Base-by-base conservation (phyloP, 305 asterid genomes). In the Petunia hybrid region DNA sequence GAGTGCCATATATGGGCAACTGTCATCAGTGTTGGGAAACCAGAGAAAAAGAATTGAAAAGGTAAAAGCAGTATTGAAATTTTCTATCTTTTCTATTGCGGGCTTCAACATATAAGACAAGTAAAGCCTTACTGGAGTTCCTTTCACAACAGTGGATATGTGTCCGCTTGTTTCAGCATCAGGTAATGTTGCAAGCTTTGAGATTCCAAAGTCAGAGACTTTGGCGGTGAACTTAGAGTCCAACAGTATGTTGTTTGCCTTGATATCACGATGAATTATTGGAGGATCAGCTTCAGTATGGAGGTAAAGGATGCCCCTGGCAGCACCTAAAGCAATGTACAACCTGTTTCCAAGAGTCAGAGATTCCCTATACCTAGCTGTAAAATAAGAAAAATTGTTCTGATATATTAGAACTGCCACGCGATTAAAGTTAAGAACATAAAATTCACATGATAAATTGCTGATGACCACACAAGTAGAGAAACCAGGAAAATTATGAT, bases 271-370 rank as follows among this genome's bases (percentile, higher is more conserved):
- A 79, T 96, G 99, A 83, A 90, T 91, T 85, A 96, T 94, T n/a
- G 99, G 99, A 69, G 99, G 99, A 90, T 93, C 85, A 77, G 98
- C 99, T 88, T 96, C 99, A 2, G 94, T 89, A 63, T 96, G 99
- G 75, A 96, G 97, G 92, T 96, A 96, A 77, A 94, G 97, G 77
- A 96, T 89, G 81, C 98, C 99, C 87, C 87, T 92, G 48, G 98
- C 92, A 10, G 99, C 89, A 67, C 91, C 97, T 86, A 92, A 67
- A 2, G 97, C 98, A 53, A 93, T 64, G 84, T 87, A 87, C 83
- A 94, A 78, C 85, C 99, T 91, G 89, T 82, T 92, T 9, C 95
- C 91, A 85, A 95, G 93, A 53, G 63, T 75, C 86, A 89, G 80
- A 6, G 93, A 85, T 85, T 80, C 75, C 88, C 90, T 89, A 43